Conservation (phyloP, 2,329 filamentous ascomycete species). For the Didymosphaeria variabile region DNA sequence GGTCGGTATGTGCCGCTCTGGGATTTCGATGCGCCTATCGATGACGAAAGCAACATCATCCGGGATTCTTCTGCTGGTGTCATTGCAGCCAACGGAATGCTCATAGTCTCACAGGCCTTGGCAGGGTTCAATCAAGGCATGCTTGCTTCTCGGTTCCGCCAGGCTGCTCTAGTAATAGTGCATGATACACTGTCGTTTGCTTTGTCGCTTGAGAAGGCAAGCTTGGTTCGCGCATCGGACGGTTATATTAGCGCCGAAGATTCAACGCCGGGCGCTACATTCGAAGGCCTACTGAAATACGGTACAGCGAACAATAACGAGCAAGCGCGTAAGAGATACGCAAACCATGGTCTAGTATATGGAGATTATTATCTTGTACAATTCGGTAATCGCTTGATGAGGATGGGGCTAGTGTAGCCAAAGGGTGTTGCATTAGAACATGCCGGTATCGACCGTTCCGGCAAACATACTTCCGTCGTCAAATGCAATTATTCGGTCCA, state of each 20-base stretch:
- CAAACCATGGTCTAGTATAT: slow-evolving; percentile 57
- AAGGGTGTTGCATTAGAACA: background rate
- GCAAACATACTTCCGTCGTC: slow-evolving; percentile 36
- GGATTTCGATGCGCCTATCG: slow-evolving; percentile 59
- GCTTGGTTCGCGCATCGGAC: slow-evolving; percentile 24
- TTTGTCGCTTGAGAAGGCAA: slow-evolving; percentile 35
- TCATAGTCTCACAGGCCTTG: slow-evolving; percentile 27
- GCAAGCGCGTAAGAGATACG: slow-evolving; percentile 52
- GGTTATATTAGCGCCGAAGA: slow-evolving; percentile 26
- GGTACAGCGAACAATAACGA: slow-evolving; percentile 57
- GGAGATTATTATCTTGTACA: slow-evolving; percentile 58
- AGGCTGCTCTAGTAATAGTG: slow-evolving; percentile 26
- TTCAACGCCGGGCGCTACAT: slow-evolving; percentile 31
- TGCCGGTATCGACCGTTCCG: slow-evolving; percentile 10
- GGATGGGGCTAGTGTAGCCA: slow-evolving; percentile 28
- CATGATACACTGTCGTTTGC: slow-evolving; percentile 33
- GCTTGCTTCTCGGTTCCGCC: slow-evolving; percentile 30
- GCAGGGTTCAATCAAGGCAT: slow-evolving; percentile 44
- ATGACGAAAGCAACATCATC: slow-evolving; percentile 36
- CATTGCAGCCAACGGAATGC: slow-evolving; percentile 52
- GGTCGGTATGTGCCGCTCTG: slow-evolving; percentile 52
- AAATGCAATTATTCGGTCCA: slow-evolving; percentile 33
- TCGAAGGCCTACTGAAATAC: slow-evolving; percentile 56
- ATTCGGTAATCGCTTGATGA: slow-evolving; percentile 53
- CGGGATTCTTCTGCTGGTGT: slow-evolving; percentile 54